Evolutionary conservation across 176 grass and related monocot genomes (phyloP), one percentile per base, ranked within the genome.

Genomic region (Metroxylon sagu): DNA sequence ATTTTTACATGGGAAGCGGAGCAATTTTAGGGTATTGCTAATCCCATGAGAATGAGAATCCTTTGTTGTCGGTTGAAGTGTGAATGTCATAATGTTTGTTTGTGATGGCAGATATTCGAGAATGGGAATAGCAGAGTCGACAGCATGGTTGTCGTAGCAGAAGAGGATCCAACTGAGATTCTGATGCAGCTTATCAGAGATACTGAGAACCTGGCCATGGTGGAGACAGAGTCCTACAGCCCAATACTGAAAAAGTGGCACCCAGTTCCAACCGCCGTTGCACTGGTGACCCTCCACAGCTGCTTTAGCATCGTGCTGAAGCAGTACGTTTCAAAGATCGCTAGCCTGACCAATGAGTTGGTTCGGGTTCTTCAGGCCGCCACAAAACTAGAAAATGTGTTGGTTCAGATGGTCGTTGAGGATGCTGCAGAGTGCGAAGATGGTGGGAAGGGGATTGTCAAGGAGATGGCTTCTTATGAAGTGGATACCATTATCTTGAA

Each of bases 61-160:
- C 35, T 43, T 43, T 43, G 35, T 43, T 14, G 10, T 43, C 8
- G 3, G 35, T 43, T 43, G 7, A 12, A 43, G 8, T 14, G 35
- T 43, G 35, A 43, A 43, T 43, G 8, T 12, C 35, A 43, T 43
- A 14, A 3, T 43, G 8, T 43, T 12, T 51, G 25, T 10, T 67
- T 75, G 48, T 30, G 6, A 69, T 55, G 54, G 71, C 60, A 83
- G 80, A 28, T 80, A 64, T 72, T 79, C 10, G 80, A 88, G 62
- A 80, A 74, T 2, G 72, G 76, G 4, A 70, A 63, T 3, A 72
- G 79, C 25, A 80, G 76, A 50, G 62, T 77, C 16, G 85, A 89
- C 62, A 92, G 72, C 76, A 92, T 86, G 83, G 68, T 92, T 12
- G 88, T 92, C 29, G 83, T 86, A 66, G 83, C 86, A 56, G 88